Evolutionary conservation across 2,329 filamentous ascomycete genomes (phyloP).

Genomic region (Fusarium sp.): DNA sequence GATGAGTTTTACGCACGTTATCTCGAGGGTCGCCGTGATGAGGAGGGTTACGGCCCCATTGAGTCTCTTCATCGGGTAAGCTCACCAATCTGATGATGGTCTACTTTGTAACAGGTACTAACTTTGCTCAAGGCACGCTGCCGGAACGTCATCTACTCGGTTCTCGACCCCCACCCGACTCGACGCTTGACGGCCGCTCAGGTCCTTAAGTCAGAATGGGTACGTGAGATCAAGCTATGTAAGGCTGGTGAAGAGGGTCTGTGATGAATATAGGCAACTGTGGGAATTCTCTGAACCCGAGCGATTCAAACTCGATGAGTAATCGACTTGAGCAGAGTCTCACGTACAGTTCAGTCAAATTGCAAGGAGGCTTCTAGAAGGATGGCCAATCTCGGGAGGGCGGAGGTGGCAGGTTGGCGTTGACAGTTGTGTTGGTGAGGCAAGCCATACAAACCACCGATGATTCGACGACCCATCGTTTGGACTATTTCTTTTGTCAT

Average conservation of each 20-base stretch:
- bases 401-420: constrained; percentile 32
- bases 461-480: constrained; percentile 45
- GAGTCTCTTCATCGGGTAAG: constrained; percentile 94
- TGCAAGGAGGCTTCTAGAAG: constrained; percentile 12
- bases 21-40: constrained; percentile 89
- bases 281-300: neutral
- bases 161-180: constrained; percentile 92
- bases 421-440: constrained; percentile 22
- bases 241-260: constrained; percentile 96
- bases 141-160: constrained; percentile 98
- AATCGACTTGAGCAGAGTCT: constrained; percentile 3
- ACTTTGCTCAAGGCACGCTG: constrained; percentile 79
- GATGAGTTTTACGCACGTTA: constrained; percentile 98
- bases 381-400: constrained; percentile 18
- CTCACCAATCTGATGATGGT: constrained; percentile 32
- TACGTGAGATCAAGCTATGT: constrained; percentile 96
- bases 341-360: neutral
- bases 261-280: constrained; percentile 56
- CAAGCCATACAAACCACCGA: constrained; percentile 38
- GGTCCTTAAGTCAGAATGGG: constrained; percentile 98
- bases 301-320: constrained; percentile 9
- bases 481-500: constrained; percentile 45
- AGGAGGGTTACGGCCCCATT: constrained; percentile 96
- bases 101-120: constrained; percentile 10
- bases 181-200: constrained; percentile 96